Evolutionary conservation across 2,329 filamentous ascomycete species (phyloP).

Genomic region (Alternaria ethzedia): DNA sequence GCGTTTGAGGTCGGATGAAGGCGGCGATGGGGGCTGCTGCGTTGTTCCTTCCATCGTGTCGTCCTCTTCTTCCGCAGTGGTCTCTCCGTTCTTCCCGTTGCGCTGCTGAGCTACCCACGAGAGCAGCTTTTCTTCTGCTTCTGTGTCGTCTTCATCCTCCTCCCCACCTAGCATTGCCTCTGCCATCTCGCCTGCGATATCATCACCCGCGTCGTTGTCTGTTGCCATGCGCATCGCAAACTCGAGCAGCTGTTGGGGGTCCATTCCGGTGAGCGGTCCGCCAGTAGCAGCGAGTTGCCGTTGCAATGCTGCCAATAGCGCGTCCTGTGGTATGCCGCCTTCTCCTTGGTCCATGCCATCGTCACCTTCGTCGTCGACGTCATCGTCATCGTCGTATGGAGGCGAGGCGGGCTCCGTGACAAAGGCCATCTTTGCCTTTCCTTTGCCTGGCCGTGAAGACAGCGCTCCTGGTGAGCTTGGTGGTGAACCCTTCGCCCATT

Average conservation of each 20-base stretch:
- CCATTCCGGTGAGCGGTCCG: slow-evolving; percentile 48
- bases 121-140: slow-evolving; percentile 38
- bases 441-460: slow-evolving; percentile 12
- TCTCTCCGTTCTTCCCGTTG: slow-evolving; percentile 5
- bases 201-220: slow-evolving; percentile 50
- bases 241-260: slow-evolving; percentile 51
- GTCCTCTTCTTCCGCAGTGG: slow-evolving; percentile 13
- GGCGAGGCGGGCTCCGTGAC: slow-evolving; percentile 22
- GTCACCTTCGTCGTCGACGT: slow-evolving; percentile 22
- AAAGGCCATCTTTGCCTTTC: slow-evolving; percentile 12
- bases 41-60: slow-evolving; percentile 8
- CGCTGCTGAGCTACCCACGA: slow-evolving; percentile 44
- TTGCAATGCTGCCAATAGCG: slow-evolving; percentile 47
- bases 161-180: slow-evolving; percentile 49
- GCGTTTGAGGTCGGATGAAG: slow-evolving; percentile 30
- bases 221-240: slow-evolving; percentile 55
- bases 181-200: slow-evolving; percentile 52
- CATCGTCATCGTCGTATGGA: slow-evolving; percentile 21
- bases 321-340: slow-evolving; percentile 46
- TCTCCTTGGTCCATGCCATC: slow-evolving; percentile 19
- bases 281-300: slow-evolving; percentile 42
- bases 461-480: slow-evolving; percentile 17
- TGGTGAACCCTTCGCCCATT: slow-evolving; percentile 30
- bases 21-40: slow-evolving; percentile 25
- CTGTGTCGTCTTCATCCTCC: slow-evolving; percentile 37